Percentiles rank a stretch among this genome's conserved stretches.
These are phyloP conservation scores for Paramecium caudatum DNA, from an alignment of 73 alveolate genomes.

Conservation along the genomic window DNA sequence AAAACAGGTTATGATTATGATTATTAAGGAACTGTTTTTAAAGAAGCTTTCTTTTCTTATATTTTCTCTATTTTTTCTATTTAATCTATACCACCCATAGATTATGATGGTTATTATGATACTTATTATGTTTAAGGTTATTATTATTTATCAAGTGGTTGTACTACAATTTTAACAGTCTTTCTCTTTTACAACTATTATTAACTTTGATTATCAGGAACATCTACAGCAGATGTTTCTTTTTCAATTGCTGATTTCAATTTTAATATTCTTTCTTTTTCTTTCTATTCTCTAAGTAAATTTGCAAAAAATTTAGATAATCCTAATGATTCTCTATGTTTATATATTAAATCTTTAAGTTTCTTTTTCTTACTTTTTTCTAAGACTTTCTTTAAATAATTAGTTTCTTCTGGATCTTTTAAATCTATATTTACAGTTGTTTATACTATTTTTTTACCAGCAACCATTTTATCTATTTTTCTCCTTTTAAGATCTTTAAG, in stretches of 20 bases:
- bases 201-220: slow-evolving; percentile 2
- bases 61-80: background rate
- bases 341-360: slow-evolving; percentile 52
- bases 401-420: slow-evolving; percentile 70
- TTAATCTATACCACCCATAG: background rate
- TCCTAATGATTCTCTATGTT: slow-evolving; percentile 49
- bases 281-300: slow-evolving; percentile 13
- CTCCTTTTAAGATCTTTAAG: slow-evolving; percentile 49
- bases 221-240: slow-evolving; percentile 39
- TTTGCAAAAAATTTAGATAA: slow-evolving; percentile 35
- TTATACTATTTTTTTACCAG: slow-evolving; percentile 54
- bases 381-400: slow-evolving; percentile 52
- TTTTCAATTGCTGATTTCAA: slow-evolving; percentile 48
- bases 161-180: slow-evolving; percentile 32
- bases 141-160: background rate
- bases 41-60: too few relatives aligned
- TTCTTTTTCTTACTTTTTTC: slow-evolving; percentile 62
- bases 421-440: background rate
- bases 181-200: background rate
- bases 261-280: slow-evolving; percentile 44
- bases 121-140: slow-evolving; percentile 11
- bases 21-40: background rate
- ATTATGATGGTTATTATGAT: slow-evolving; percentile 2
- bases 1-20: background rate
- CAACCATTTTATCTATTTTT: slow-evolving; percentile 67